Evolutionary conservation across 768 basidiomycete genomes (phyloP), one percentile per base, ranked within the genome.

Genomic region (Russula compacta): DNA sequence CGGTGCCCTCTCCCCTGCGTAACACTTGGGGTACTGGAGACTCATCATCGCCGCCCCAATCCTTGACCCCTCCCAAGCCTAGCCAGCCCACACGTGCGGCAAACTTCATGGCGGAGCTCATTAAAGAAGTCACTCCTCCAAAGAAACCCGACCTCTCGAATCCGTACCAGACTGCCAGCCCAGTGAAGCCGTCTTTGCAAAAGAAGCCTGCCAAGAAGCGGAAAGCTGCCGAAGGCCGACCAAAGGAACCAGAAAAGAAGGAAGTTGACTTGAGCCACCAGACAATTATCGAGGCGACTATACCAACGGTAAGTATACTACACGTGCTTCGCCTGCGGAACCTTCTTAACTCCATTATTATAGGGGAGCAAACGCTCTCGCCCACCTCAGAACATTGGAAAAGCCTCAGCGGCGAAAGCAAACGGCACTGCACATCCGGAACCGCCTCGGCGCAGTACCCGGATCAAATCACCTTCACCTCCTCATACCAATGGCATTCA

Each of bases 361-460:
- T 68, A 89, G 87, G 89, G 88, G 60, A 88, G 84, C 69, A 88
- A 88, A 69, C 84, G 89, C 49, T 82, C 86, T 47, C 81, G 88
- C 43, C 87, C 89, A 5, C 85, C 86, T n/a, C 71, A 78, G 3
- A 76, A 81, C 55, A 68, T 86, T 36, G 78, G 79, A 63, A 81
- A 73, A 65, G 63, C 66, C 38, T 46, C 57, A n/a, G 62, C 60
- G 43, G 40, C 63, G 59, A 68, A 66, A 58, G 29, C 48, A 36
- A 64, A 61, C 17, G 65, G 59, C 19, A 35, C 47, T 14, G n/a
- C 43, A 44, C 66, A 65, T 46, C 57, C 54, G 19, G 65, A 64
- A 39, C 58, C 52, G 4, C 61, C 64, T 21, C 66, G 69, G 5
- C 66, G 68, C 11, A 68, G 66, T n/a, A 15, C 66, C 11, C 68